Conservation (phyloP, 192 early-diverging fungal genomes). For the Backusella mclennaniae region DNA sequence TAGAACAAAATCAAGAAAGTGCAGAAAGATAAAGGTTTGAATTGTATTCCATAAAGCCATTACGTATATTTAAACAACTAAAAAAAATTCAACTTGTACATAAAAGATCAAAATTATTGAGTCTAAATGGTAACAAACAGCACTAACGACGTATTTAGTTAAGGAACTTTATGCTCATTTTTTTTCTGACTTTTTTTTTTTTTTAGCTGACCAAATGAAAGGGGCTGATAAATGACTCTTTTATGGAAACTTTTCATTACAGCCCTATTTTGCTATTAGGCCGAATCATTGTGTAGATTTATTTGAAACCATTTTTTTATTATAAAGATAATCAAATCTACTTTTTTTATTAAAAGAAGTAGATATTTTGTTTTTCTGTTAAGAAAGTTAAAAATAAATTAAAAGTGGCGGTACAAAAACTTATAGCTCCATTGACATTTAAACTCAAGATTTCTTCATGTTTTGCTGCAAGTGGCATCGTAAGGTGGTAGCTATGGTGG, state of each 20-base stretch:
- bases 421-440: no score
- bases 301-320: no score
- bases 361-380: no score
- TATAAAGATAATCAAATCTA: no score
- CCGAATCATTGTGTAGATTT: not conserved
- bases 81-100: not conserved
- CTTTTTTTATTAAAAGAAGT: no score
- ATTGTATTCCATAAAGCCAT: not conserved
- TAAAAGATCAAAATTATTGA: not conserved
- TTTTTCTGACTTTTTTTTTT: not conserved
- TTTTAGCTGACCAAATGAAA: not conserved
- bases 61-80: not conserved
- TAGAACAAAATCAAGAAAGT: not conserved
- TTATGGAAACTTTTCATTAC: not conserved
- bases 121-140: not conserved
- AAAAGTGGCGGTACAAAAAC: no score
- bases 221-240: not conserved
- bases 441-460: no score
- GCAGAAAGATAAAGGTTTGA: not conserved
- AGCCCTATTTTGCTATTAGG: not conserved
- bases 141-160: not conserved
- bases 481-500: constrained; percentile 79
- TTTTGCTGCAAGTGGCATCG: not conserved
- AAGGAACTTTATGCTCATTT: not conserved
- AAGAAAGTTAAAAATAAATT: no score